Evolutionary conservation across 2,329 filamentous ascomycete genomes (phyloP), one percentile per base, ranked within the genome.

Genomic region (Aschersonia sp.): DNA sequence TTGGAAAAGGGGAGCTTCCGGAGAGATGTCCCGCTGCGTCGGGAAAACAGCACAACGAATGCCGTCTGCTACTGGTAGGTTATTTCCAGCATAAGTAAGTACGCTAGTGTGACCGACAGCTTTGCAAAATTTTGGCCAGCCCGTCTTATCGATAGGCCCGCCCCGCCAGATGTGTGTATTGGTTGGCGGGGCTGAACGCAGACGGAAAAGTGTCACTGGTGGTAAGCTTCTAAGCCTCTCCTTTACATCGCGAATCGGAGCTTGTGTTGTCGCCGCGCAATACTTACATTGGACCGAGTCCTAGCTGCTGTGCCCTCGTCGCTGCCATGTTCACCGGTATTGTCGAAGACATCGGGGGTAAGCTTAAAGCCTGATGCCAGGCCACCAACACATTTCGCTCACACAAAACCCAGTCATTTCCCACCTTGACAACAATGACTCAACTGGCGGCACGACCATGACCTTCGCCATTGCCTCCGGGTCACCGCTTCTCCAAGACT

Each of bases 261-360:
- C 22, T 22, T 4, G 22, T 22, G 22, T 22, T 22, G 22, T 22
- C 22, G 22, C 22, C 22, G 22, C 22, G 22, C 22, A 22, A 22
- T 22, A 22, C 22, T 22, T 22, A 22, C 22, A 22, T 22, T 22
- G 2, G 22, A 22, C 22, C 22, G 22, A 22, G 22, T 22, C 22
- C 22, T 22, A 22, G 22, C 22, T 22, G 22, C 22, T 22, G 22
- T 22, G 22, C 22, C 22, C 22, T 22, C 22, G 22, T 22, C 44
- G 32, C 41, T 56, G 63, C 46, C 51, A 97, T 98, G 92, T 97
- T 98, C 62, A 97, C 92, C 49, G 92, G 92, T 56, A 84, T 95
- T 52, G 86, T 95, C 47, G 88, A 95, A 69, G 84, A 83, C 52
- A 83, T 97, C 53, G 92, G 92, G 71, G 89, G 90, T 94, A 71